Conservation (phyloP, 805 yeast genomes). For the Ogataea pignaliae region DNA sequence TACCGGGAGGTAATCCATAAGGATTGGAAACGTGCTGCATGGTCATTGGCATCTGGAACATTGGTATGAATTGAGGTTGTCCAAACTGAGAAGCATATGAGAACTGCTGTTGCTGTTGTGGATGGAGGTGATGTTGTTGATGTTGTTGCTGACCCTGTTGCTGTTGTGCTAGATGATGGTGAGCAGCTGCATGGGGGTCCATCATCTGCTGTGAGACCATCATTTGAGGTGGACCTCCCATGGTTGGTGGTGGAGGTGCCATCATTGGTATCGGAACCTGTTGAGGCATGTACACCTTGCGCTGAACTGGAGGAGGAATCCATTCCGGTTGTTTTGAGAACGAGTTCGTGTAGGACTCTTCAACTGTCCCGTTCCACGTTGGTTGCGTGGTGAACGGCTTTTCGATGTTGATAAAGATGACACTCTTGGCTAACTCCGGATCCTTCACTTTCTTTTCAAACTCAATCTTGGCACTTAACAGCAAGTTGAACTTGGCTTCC, state of each 20-base stretch:
- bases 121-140: not conserved
- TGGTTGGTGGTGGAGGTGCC: conserved; percentile 17
- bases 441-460: conserved; percentile 21
- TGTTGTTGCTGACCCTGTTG: conserved; percentile 5
- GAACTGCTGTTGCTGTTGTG: too few relatives aligned
- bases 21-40: too few relatives aligned
- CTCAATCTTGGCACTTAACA: conserved; percentile 40
- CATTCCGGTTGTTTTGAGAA: conserved; percentile 40
- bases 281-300: conserved; percentile 17
- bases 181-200: conserved; percentile 5
- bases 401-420: conserved; percentile 43
- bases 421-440: conserved; percentile 19
- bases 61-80: conserved; percentile 16
- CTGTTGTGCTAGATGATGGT: conserved; percentile 10
- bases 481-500: conserved; percentile 45
- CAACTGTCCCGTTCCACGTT: conserved; percentile 57
- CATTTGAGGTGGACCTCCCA: not conserved
- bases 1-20: too few relatives aligned
- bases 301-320: conserved; percentile 18
- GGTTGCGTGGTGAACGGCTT: conserved; percentile 72
- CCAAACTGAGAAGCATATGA: conserved; percentile 13
- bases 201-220: conserved; percentile 15
- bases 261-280: conserved; percentile 18
- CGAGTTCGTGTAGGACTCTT: conserved; percentile 47
- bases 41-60: conserved; percentile 5